phyloP scores from a whole-genome alignment of 305 asterid genomes.

The Salvia sclarea region DNA sequence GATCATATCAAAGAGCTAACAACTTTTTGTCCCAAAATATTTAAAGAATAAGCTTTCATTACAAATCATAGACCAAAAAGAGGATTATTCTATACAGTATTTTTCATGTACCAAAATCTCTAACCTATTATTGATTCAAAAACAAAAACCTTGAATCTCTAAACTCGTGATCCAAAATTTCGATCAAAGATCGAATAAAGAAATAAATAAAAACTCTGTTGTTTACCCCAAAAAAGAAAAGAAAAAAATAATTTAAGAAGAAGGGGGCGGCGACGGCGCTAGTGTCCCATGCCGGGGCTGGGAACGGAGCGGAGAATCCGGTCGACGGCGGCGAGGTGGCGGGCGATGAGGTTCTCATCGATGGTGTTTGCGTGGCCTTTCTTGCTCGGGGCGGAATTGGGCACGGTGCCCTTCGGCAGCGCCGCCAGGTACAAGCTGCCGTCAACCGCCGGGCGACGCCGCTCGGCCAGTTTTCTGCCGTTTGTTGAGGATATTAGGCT shows the following conservation, averaged over 20 bases:
- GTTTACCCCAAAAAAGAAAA: not conserved
- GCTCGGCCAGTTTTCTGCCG: constrained; percentile 34
- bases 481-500: constrained; percentile 25
- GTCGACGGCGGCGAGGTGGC: constrained; percentile 53
- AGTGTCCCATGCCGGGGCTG: constrained; percentile 67
- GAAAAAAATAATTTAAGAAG: not conserved
- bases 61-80: not conserved
- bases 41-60: constrained; percentile 18
- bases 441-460: constrained; percentile 27
- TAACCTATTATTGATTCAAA: constrained; percentile 4
- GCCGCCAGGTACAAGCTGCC: constrained; percentile 43
- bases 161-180: constrained; percentile 27
- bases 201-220: not conserved
- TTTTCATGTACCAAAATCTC: constrained; percentile 3
- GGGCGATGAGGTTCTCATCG: constrained; percentile 52
- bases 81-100: constrained; percentile 5
- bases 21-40: not conserved
- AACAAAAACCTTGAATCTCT: not conserved
- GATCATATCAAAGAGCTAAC: not conserved
- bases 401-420: constrained; percentile 54
- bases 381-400: constrained; percentile 58
- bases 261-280: constrained; percentile 19
- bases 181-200: not conserved
- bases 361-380: constrained; percentile 45
- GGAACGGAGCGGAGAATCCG: constrained; percentile 68